These are phyloP conservation scores for Vaucheria bursata DNA, from an alignment of 352 stramenopile species.

Conservation along the genomic window DNA sequence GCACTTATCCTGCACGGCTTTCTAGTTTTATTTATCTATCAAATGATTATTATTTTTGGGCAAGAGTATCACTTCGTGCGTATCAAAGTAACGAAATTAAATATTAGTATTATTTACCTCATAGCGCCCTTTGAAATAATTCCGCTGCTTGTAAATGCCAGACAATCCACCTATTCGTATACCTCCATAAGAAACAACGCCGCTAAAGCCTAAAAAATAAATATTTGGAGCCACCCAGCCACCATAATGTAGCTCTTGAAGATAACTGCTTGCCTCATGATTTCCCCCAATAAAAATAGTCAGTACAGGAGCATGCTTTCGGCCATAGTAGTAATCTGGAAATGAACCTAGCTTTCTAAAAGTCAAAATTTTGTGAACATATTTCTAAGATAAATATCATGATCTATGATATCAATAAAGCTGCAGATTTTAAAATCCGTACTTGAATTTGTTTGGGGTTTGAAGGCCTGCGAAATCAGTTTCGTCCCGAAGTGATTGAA, in stretches of 20 bases:
- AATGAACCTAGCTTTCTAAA: conserved; percentile 56
- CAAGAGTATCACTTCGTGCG: too few species aligned
- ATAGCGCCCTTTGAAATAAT: conserved; percentile 9
- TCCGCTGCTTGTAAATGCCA: conserved; percentile 76
- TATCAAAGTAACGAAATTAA: too few species aligned
- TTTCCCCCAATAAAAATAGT: conserved; percentile 97
- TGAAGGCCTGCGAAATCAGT: conserved; percentile 84
- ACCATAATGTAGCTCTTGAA: conserved; percentile 93
- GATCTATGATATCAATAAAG: not conserved
- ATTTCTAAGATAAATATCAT: not conserved
- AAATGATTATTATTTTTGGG: too few species aligned
- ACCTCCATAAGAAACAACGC: conserved; percentile 77
- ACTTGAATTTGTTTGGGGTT: conserved; percentile 89
- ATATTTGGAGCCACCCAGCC: conserved; percentile 97
- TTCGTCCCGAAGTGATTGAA: conserved; percentile 91
- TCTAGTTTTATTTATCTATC: too few species aligned
- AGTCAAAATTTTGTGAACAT: conserved; percentile 52
- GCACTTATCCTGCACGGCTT: not conserved
- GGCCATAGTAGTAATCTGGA: conserved; percentile 87
- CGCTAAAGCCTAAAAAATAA: conserved; percentile 90
- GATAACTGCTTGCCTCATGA: conserved; percentile 92
- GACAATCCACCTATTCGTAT: conserved; percentile 90
- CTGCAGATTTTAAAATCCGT: not conserved
- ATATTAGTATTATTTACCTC: too few species aligned
- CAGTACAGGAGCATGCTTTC: conserved; percentile 77